Percentiles rank a stretch among this genome's conserved stretches.
phyloP scores from a whole-genome alignment of 805 yeast genomes.

The Blastobotrys muscicola region DNA sequence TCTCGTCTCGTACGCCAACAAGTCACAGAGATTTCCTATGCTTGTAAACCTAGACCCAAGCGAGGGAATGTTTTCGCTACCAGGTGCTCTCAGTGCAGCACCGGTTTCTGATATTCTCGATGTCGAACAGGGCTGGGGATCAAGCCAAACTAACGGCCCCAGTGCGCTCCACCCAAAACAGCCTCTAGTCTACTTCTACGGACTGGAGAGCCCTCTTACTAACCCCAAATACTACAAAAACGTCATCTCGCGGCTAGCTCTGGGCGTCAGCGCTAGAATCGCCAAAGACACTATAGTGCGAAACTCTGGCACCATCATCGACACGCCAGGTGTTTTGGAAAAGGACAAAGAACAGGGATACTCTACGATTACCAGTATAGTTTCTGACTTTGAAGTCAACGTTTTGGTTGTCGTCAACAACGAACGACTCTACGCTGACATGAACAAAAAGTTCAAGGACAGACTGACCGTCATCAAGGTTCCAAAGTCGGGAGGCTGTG shows the following conservation, averaged over 20 bases:
- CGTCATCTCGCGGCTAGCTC: conserved; percentile 40
- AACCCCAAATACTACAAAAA: conserved; percentile 50
- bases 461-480: conserved; percentile 46
- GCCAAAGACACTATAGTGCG: conserved; percentile 37
- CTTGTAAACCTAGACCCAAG: conserved; percentile 72
- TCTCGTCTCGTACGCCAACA: conserved; percentile 65
- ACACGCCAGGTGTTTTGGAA: conserved; percentile 48
- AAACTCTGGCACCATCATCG: conserved; percentile 56
- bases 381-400: conserved; percentile 51
- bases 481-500: conserved; percentile 66
- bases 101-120: conserved; percentile 76
- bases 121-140: conserved; percentile 66
- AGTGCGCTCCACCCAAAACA: conserved; percentile 60
- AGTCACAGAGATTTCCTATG: conserved; percentile 54
- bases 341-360: conserved; percentile 23
- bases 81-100: conserved; percentile 79
- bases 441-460: conserved; percentile 35
- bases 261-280: conserved; percentile 37
- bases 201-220: conserved; percentile 49
- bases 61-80: conserved; percentile 60
- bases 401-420: conserved; percentile 64
- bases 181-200: conserved; percentile 77
- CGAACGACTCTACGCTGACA: conserved; percentile 57
- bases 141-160: conserved; percentile 51
- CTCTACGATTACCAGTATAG: conserved; percentile 42